Evolutionary conservation across 78 protist genomes (phyloP).

Genomic region (Dictyostelium firmibasis): DNA sequence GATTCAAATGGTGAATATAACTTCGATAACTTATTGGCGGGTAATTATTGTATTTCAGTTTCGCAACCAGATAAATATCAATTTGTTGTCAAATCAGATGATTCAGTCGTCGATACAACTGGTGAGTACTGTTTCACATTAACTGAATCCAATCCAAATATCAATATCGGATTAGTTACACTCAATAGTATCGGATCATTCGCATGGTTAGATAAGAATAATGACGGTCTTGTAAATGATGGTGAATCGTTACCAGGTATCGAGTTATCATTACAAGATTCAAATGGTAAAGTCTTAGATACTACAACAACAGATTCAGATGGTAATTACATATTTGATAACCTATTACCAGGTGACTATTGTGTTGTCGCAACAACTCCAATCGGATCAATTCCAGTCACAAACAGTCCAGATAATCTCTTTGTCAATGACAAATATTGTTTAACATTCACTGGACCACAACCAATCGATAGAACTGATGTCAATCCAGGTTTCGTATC

Average conservation of each 20-base stretch:
- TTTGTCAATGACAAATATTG: background rate
- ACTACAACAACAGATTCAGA: background rate
- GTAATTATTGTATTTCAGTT: too few species aligned
- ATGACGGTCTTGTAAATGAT: background rate
- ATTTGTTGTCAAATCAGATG: too few species aligned
- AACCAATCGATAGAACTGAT: background rate
- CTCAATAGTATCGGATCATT: background rate
- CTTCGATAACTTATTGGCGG: too few species aligned
- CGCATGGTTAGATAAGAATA: background rate
- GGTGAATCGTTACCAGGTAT: background rate
- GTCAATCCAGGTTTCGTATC: background rate
- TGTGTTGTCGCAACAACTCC: background rate
- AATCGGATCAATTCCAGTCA: background rate
- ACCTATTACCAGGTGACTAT: slow-evolving; percentile 13
- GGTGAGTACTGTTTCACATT: too few species aligned
- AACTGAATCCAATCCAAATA: background rate
- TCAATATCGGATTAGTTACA: background rate
- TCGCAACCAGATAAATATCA: too few species aligned
- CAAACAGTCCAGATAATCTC: background rate
- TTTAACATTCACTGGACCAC: background rate
- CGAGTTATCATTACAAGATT: background rate
- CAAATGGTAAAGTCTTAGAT: background rate
- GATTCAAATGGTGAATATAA: too few species aligned
- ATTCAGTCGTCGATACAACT: too few species aligned
- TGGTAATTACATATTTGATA: slow-evolving; percentile 39